Evolutionary conservation across 306 rosid genomes (phyloP), one percentile per base, ranked within the genome.

Genomic region (Vachellia collinsii): DNA sequence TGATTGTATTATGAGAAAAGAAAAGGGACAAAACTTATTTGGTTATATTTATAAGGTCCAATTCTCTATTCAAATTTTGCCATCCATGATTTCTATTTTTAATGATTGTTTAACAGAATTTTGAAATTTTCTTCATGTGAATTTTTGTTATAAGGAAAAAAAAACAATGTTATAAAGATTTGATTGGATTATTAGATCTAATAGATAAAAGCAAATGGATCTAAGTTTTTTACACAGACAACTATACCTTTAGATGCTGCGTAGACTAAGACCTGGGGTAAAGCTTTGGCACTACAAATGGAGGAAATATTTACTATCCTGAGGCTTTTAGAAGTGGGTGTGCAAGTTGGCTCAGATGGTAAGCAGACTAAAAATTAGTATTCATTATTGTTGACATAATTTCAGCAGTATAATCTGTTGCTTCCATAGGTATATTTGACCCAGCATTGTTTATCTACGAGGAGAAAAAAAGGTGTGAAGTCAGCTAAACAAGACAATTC

Each of bases 241-340:
- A 13, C 25, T 25, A 58, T 11, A 25, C 67, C 67, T 61, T 59
- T 61, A 11, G 67, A 11, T 11, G 67, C 67, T 25, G 67, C 39
- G 5, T 61, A 61, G 67, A 5, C 67, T 4, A 39, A 61, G 1
- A 23, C 0, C 39, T 25, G 67, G 11, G 67, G 67, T 12, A 25
- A 11, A 25, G 67, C 67, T 61, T 12, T 61, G 67, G 13, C 4
- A 25, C 66, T 38, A 4, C 17, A 5, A 25, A 61, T 12, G 17
- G 66, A 61, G 66, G 66, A 61, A 38, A 61, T 11, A 61, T 61
- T 61, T 12, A 61, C 66, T 11, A 61, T 25, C 39, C 67, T 1
- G 67, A 61, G 13, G 67, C 39, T 61, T 61, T 61, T 25, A 61
- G 8, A 25, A 61, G 67, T 25, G 67, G 67, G 39, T 61, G 67